Conservation (phyloP, 2,329 filamentous ascomycete species). For the Talaromyces sp. region DNA sequence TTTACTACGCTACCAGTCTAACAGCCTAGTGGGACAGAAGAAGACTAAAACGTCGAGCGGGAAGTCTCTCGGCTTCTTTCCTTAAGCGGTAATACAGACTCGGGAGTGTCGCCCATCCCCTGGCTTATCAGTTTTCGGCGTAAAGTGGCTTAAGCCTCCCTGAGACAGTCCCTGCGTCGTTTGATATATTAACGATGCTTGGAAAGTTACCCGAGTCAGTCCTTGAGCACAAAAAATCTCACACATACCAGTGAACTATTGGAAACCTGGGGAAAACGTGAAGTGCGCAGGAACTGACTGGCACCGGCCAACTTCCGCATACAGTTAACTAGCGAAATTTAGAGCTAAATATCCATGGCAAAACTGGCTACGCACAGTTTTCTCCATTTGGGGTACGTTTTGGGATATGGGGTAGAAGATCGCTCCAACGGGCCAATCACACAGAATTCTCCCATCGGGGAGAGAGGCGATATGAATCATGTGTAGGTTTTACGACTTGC, state of each 20-base stretch:
- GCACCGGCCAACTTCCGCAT: background rate
- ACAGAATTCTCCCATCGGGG: background rate
- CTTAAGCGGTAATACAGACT: background rate
- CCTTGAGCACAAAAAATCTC: background rate
- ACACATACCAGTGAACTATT: background rate
- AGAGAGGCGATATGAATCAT: background rate
- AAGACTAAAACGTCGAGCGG: background rate
- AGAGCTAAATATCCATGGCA: background rate
- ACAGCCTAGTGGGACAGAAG: background rate
- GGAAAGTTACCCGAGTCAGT: background rate
- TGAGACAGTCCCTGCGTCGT: background rate
- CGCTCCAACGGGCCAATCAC: background rate
- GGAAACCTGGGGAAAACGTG: background rate
- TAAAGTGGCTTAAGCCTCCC: background rate
- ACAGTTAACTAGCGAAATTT: background rate
- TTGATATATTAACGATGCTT: background rate
- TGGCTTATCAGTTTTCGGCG: background rate
- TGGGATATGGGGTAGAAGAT: background rate
- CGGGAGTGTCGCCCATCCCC: background rate
- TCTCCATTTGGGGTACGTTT: background rate
- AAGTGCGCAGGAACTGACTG: background rate
- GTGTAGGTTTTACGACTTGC: background rate
- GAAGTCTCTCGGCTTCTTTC: background rate
- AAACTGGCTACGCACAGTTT: background rate
- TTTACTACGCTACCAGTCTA: background rate